Conservation (phyloP, 2,329 filamentous ascomycete genomes). For the Fusarium chaquense region DNA sequence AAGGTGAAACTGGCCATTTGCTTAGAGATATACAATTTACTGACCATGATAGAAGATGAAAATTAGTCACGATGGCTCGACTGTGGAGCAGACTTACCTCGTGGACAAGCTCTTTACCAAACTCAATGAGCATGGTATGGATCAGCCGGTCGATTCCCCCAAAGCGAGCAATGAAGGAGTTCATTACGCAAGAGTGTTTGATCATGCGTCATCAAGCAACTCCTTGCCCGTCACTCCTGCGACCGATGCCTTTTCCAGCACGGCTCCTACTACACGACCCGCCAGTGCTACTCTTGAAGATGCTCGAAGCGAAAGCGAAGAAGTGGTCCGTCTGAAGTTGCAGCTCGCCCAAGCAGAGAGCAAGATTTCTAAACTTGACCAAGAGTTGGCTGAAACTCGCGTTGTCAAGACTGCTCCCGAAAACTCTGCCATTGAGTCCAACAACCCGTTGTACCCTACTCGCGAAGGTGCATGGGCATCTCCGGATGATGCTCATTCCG, state of each 20-base stretch:
- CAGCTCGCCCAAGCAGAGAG: conserved; percentile 78
- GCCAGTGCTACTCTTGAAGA: conserved; percentile 64
- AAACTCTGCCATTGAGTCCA: conserved; percentile 34
- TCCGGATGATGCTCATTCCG: conserved; percentile 67
- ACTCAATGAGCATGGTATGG: conserved; percentile 76
- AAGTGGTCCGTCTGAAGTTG: conserved; percentile 75
- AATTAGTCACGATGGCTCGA: conserved; percentile 58
- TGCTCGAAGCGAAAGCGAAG: conserved; percentile 59
- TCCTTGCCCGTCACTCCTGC: conserved; percentile 74
- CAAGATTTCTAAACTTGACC: conserved; percentile 77
- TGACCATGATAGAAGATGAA: conserved; percentile 60
- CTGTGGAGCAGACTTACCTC: conserved; percentile 58
- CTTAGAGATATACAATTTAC: conserved; percentile 28
- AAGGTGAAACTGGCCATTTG: conserved; percentile 58
- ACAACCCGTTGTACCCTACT: conserved; percentile 37
- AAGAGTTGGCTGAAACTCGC: conserved; percentile 75
- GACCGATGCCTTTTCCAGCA: conserved; percentile 64
- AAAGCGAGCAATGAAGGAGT: conserved; percentile 57
- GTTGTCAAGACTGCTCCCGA: conserved; percentile 66
- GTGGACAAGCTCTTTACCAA: conserved; percentile 81
- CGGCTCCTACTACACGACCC: conserved; percentile 63
- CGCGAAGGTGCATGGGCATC: conserved; percentile 65
- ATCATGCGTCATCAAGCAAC: conserved; percentile 65
- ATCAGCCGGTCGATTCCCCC: conserved; percentile 68
- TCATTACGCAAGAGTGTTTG: conserved; percentile 54